phyloP scores from a whole-genome alignment of 2,329 filamentous ascomycete species.

The Trichoderma sp. region DNA sequence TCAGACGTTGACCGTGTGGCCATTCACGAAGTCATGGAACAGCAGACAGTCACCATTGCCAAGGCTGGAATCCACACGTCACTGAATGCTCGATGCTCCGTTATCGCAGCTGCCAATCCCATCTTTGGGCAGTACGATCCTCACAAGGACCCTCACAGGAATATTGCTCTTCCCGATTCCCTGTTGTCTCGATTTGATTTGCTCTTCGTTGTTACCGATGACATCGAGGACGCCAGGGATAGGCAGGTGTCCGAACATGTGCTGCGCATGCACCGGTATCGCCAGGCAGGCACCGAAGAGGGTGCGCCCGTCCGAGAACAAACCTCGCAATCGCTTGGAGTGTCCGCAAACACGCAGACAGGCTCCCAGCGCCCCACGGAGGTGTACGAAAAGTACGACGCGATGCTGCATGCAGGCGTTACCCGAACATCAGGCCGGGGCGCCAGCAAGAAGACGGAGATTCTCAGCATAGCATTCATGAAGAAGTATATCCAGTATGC shows the following conservation, averaged over 20 bases:
- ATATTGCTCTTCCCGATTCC: constrained; percentile 95
- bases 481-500: constrained; percentile 99
- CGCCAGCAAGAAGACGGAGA: constrained; percentile 75
- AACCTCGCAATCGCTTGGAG: constrained; percentile 77
- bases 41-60: constrained; percentile 98
- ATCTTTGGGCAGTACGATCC: constrained; percentile 98
- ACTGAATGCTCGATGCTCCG: constrained; percentile 93
- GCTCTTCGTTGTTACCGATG: constrained; percentile 95
- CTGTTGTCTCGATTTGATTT: constrained; percentile 98
- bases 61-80: constrained; percentile 99
- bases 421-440: constrained; percentile 74
- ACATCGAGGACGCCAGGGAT: constrained; percentile 93
- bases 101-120: constrained; percentile 93
- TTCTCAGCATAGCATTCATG: constrained; percentile 95
- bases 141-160: constrained; percentile 98
- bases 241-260: constrained; percentile 94
- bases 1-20: constrained; percentile 96
- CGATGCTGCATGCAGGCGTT: constrained; percentile 92
- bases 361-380: constrained; percentile 76
- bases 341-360: constrained; percentile 78
- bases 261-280: constrained; percentile 94
- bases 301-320: constrained; percentile 93
- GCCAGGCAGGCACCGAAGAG: constrained; percentile 89
- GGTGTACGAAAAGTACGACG: constrained; percentile 94
- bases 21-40: constrained; percentile 99